Base-by-base conservation (phyloP, 2,329 filamentous ascomycete species). In the Onygena corvina region DNA sequence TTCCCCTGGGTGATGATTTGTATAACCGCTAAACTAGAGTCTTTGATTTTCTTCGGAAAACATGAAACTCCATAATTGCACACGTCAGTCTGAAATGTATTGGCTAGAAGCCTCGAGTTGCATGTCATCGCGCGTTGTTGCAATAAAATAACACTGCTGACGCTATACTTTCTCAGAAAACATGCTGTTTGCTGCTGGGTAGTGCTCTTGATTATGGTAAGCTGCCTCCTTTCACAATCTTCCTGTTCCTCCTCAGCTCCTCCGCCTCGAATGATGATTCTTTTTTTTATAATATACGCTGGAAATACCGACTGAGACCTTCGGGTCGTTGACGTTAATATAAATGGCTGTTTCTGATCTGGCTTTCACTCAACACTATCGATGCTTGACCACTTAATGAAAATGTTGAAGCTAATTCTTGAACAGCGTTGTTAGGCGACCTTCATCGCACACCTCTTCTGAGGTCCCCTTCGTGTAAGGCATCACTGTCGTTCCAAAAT, bases 281-380 rank as follows among this genome's bases (percentile, higher is more conserved):
- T 52, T 40, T 56, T 47, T 50, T 48, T 50, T 53, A 48, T 49
- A 42, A 70, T 77, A 77, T 80, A 84, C 75, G 85, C 87, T 89
- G 86, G 86, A 90, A 92, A 83, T 93, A 93, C 86, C 86, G 86
- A 81, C 86, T 80, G 84, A 93, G 77, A 75, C 72, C 72, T 68
- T 71, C 64, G 71, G 67, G 71, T 73, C 74, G 66, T 77, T 86
- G 86, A 84, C 74, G 85, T 86, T 75, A 88, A 48, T 75, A 46
- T 68, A 80, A 82, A 79, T 85, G 85, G 86, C 86, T 56, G 54
- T 52, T 44, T 50, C 51, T 53, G 51, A 53, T 51, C 20, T 4
- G 36, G 30, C 16, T 46, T 25, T 40, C 20, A 8, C 9, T 14
- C 20, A n/a, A n/a, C n/a, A n/a, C 14, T 11, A 2, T 40, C 25